These are phyloP conservation scores for Arctostaphylos glauca DNA, from an alignment of 148 eudicot species.

Conservation along the genomic window DNA sequence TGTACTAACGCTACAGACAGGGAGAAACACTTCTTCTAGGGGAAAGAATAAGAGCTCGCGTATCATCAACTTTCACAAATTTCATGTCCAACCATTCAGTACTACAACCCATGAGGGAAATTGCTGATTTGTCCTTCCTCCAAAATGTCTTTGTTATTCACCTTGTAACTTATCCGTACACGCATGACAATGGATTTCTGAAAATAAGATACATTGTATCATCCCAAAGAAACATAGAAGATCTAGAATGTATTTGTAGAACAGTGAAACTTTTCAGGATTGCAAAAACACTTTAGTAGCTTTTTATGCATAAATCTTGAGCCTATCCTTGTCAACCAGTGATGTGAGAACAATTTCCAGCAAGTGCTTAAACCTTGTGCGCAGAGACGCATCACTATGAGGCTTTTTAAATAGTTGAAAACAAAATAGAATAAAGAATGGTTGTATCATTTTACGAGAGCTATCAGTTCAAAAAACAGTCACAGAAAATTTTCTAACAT, in stretches of 20 bases:
- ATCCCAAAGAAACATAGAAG: not conserved
- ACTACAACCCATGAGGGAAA: conserved; percentile 74
- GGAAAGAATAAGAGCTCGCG: conserved; percentile 20
- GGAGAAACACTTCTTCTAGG: conserved; percentile 25
- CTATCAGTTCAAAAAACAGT: not conserved
- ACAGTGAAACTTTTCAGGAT: not conserved
- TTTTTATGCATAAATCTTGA: not conserved
- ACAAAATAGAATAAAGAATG: not conserved
- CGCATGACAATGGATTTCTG: conserved; percentile 98
- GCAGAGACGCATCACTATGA: not conserved
- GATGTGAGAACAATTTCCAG: not conserved
- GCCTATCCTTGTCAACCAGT: not conserved
- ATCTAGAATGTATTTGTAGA: not conserved
- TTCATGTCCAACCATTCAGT: not conserved
- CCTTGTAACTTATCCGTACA: conserved; percentile 71
- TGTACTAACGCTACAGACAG: conserved; percentile 19
- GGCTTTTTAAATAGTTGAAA: not conserved
- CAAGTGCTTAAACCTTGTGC: not conserved
- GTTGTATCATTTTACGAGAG: not conserved
- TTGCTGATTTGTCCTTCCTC: conserved; percentile 95
- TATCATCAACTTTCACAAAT: conserved; percentile 12
- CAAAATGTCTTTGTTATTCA: conserved; percentile 60
- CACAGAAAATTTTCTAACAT: not conserved
- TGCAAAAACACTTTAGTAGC: not conserved
- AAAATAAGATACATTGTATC: not conserved